These are phyloP conservation scores for Xylariaceae sp. DNA, from an alignment of 2,329 filamentous ascomycete species.

Conservation along the genomic window DNA sequence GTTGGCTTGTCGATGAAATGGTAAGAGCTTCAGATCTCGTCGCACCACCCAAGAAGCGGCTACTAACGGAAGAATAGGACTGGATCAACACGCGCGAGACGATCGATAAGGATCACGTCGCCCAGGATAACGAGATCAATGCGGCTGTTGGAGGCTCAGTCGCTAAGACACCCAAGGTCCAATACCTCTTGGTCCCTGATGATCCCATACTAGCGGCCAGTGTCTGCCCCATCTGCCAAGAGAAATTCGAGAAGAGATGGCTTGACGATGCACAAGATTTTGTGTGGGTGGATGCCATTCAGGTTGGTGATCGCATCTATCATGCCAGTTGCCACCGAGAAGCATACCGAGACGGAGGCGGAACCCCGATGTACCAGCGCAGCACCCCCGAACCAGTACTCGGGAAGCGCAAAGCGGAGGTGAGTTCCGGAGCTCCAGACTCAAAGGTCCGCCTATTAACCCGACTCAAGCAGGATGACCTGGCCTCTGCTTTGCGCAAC, in stretches of 20 bases:
- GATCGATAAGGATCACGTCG: constrained; percentile 60
- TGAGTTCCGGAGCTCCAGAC: constrained; percentile 32
- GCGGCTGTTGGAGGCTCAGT: constrained; percentile 36
- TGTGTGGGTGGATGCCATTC: constrained; percentile 88
- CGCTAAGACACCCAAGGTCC: constrained; percentile 51
- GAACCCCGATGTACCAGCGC: constrained; percentile 36
- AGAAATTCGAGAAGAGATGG: constrained; percentile 90
- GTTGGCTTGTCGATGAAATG: constrained; percentile 90
- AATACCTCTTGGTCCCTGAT: constrained; percentile 81
- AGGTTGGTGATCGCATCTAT: constrained; percentile 74
- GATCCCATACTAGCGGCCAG: constrained; percentile 70
- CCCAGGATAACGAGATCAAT: constrained; percentile 34
- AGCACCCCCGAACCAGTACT: constrained; percentile 62
- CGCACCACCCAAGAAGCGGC: not conserved
- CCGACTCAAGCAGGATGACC: constrained; percentile 30
- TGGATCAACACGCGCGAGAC: constrained; percentile 85
- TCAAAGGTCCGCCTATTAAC: constrained; percentile 17
- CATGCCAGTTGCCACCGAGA: constrained; percentile 89
- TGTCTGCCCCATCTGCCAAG: constrained; percentile 90
- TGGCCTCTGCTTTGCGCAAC: constrained; percentile 25
- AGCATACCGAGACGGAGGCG: constrained; percentile 62
- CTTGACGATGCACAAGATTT: constrained; percentile 91
- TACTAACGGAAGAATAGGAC: constrained; percentile 55
- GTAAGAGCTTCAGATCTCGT: constrained; percentile 43
- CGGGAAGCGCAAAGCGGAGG: constrained; percentile 74